Conservation (phyloP, 2,329 filamentous ascomycete species). For the Sporothrix pallida region DNA sequence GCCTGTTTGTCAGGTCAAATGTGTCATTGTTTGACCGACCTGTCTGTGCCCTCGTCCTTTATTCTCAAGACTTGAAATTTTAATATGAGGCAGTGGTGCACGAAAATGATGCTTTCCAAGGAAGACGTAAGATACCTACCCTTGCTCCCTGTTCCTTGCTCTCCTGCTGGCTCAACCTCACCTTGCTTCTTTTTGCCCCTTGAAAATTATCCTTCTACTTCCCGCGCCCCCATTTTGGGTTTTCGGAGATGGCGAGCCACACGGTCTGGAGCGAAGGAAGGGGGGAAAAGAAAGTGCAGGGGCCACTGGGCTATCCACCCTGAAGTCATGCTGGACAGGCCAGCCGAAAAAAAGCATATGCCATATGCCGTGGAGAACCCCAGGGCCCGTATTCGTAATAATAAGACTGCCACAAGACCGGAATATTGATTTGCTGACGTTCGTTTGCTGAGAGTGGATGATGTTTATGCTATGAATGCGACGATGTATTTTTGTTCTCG, state of each 20-base stretch:
- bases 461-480: slow-evolving; percentile 7
- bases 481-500: background rate
- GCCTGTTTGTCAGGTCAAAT: too few relatives aligned
- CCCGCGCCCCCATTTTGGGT: slow-evolving; percentile 1
- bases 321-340: background rate
- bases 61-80: too few relatives aligned
- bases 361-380: slow-evolving; percentile 18
- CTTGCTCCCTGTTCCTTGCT: too few relatives aligned
- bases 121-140: too few relatives aligned
- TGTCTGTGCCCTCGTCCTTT: too few relatives aligned
- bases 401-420: background rate
- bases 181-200: background rate
- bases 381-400: background rate
- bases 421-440: background rate
- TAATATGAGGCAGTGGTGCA: too few relatives aligned
- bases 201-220: background rate
- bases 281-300: background rate
- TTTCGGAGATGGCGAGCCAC: slow-evolving; percentile 18
- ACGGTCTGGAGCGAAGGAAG: slow-evolving; percentile 19
- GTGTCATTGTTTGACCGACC: too few relatives aligned
- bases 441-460: background rate
- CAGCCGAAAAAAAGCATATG: background rate
- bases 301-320: background rate
- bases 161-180: background rate
- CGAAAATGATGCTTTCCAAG: too few relatives aligned